phyloP scores from a whole-genome alignment of 228 moss, liverwort and hornwort genomes.

The Sphagnum fallax region DNA sequence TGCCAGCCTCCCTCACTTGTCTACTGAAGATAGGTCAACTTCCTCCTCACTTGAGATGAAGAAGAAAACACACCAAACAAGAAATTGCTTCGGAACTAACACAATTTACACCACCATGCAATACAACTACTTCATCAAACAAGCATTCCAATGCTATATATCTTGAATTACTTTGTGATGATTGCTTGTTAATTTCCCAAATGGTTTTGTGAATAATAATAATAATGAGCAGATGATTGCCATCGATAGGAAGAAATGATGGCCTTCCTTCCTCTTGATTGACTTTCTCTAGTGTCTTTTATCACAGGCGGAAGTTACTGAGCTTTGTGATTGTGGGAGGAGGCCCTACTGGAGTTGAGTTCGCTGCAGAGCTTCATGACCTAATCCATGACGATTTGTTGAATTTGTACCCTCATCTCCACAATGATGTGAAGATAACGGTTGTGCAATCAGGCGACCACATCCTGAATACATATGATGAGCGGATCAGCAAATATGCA shows the following conservation, averaged over 20 bases:
- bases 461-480: constrained; percentile 93
- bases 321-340: constrained; percentile 91
- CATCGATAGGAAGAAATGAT: too few relatives aligned
- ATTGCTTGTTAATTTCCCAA: too few relatives aligned
- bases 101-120: too few relatives aligned
- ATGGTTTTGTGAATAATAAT: too few relatives aligned
- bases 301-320: constrained; percentile 45
- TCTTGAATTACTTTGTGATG: too few relatives aligned
- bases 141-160: too few relatives aligned
- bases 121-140: too few relatives aligned
- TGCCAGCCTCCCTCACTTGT: constrained; percentile 71
- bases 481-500: constrained; percentile 81
- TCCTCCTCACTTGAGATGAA: background rate
- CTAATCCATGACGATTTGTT: constrained; percentile 80
- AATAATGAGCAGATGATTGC: too few relatives aligned
- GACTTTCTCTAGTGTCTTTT: too few relatives aligned
- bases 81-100: too few relatives aligned
- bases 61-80: too few relatives aligned
- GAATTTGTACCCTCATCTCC: constrained; percentile 53
- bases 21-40: constrained; percentile 51
- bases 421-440: constrained; percentile 48
- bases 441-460: constrained; percentile 93
- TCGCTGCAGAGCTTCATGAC: constrained; percentile 96
- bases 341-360: constrained; percentile 94
- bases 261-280: too few relatives aligned